Conservation (phyloP, 2,329 filamentous ascomycete species). For the Metarhizium humberi region DNA sequence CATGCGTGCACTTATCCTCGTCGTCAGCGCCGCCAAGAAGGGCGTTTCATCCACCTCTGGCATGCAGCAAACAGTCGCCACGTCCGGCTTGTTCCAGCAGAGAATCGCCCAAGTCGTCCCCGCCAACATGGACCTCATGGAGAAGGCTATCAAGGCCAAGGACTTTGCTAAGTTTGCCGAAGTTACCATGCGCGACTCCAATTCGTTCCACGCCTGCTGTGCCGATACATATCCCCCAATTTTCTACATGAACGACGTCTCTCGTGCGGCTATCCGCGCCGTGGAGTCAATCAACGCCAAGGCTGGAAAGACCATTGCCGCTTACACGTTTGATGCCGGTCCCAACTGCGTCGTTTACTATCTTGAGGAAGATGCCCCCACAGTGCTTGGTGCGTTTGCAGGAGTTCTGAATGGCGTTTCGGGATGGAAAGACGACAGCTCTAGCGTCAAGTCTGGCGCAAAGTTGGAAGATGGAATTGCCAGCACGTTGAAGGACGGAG, state of each 20-base stretch:
- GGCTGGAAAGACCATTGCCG: slow-evolving; percentile 71
- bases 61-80: slow-evolving; percentile 95
- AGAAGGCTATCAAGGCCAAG: slow-evolving; percentile 63
- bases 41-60: slow-evolving; percentile 85
- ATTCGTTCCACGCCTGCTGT: slow-evolving; percentile 93
- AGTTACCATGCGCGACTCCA: slow-evolving; percentile 93
- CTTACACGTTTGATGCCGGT: slow-evolving; percentile 96
- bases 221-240: slow-evolving; percentile 94
- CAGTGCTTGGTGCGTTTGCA: slow-evolving; percentile 73
- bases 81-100: slow-evolving; percentile 75
- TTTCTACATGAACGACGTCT: slow-evolving; percentile 97
- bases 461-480: slow-evolving; percentile 57
- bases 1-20: slow-evolving; percentile 87
- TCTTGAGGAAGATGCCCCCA: slow-evolving; percentile 63
- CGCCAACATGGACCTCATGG: slow-evolving; percentile 73
- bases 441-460: slow-evolving; percentile 43
- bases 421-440: slow-evolving; percentile 59
- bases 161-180: slow-evolving; percentile 84
- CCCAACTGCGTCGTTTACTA: slow-evolving; percentile 98
- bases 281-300: slow-evolving; percentile 82
- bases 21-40: slow-evolving; percentile 91
- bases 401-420: slow-evolving; percentile 50
- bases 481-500: slow-evolving; percentile 61
- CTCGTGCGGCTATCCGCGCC: slow-evolving; percentile 73
- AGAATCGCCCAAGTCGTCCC: slow-evolving; percentile 72